Conservation (phyloP, 805 yeast species). For the Suhomyces faveliae region DNA sequence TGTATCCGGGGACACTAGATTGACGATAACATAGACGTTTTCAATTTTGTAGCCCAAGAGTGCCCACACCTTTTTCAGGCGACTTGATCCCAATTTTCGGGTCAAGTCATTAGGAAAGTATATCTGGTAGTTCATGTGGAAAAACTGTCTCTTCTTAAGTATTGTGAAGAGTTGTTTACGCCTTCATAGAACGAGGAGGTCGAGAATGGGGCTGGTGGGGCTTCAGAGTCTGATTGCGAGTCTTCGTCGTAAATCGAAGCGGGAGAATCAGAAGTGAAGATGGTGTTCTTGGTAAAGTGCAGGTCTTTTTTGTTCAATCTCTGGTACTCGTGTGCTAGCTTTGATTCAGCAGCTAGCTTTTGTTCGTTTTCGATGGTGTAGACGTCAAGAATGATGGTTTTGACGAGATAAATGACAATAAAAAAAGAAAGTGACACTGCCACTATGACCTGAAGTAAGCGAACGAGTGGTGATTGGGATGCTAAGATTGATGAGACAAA, state of each 20-base stretch:
- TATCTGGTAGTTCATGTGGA: slow-evolving; percentile 28
- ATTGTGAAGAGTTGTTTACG: slow-evolving; percentile 43
- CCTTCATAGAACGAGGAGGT: slow-evolving; percentile 20
- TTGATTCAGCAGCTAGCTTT: slow-evolving; percentile 3
- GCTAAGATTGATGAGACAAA: neutral
- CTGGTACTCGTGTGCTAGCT: neutral
- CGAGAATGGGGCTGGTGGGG: slow-evolving; percentile 3
- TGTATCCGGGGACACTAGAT: neutral
- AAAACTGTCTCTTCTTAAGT: slow-evolving; percentile 41
- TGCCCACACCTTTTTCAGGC: neutral
- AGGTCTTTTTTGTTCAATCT: neutral
- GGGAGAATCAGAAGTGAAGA: neutral
- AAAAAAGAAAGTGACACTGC: neutral
- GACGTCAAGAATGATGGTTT: slow-evolving; percentile 4
- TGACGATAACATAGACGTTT: slow-evolving; percentile 16
- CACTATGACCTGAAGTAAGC: neutral
- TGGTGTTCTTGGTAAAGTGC: neutral
- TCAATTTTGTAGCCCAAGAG: slow-evolving; percentile 28
- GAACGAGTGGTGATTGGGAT: neutral
- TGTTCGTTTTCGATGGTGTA: slow-evolving; percentile 4
- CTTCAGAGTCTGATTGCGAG: slow-evolving; percentile 9
- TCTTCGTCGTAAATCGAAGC: neutral
- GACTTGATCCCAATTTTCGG: neutral
- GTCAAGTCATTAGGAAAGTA: slow-evolving; percentile 36
- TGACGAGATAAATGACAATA: neutral